These are phyloP conservation scores for Tinospora cordifolia DNA, from an alignment of 164 flowering plant genomes.

Conservation along the genomic window DNA sequence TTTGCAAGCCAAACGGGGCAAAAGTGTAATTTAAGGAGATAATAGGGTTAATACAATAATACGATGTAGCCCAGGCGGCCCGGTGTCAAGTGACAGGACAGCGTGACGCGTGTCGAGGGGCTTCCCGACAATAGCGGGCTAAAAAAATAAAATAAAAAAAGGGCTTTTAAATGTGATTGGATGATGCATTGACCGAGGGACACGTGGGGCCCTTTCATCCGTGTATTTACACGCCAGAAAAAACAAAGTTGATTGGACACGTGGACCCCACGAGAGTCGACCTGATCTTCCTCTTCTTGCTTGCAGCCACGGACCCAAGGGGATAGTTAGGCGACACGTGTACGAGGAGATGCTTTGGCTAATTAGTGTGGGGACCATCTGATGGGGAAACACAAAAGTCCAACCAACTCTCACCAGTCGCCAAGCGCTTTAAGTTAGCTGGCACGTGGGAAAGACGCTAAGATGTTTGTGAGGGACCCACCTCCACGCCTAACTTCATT, in stretches of 20 bases:
- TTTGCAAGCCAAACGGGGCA: not conserved
- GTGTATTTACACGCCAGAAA: conserved; percentile 18
- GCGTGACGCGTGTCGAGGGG: conserved; percentile 14
- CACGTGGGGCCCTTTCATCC: conserved; percentile 11
- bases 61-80: conserved; percentile 13
- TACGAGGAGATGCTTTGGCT: not conserved
- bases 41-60: conserved; percentile 10
- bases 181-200: conserved; percentile 11
- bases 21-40: conserved; percentile 1
- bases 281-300: conserved; percentile 17
- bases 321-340: conserved; percentile 10
- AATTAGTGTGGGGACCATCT: conserved; percentile 10
- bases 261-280: conserved; percentile 17
- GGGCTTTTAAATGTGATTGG: conserved; percentile 14
- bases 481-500: conserved; percentile 12
- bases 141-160: conserved; percentile 1
- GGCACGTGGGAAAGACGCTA: conserved; percentile 22
- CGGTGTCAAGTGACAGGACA: conserved; percentile 3
- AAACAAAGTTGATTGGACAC: conserved; percentile 14
- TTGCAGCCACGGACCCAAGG: conserved; percentile 9
- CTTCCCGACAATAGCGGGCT: conserved; percentile 19
- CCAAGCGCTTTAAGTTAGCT: conserved; percentile 17
- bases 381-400: conserved; percentile 17
- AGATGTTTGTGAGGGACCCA: conserved; percentile 11
- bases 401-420: conserved; percentile 21